Percentiles rank a stretch among this genome's conserved stretches.
phyloP scores from a whole-genome alignment of 306 rosid species.

The Coriaria nepalensis region DNA sequence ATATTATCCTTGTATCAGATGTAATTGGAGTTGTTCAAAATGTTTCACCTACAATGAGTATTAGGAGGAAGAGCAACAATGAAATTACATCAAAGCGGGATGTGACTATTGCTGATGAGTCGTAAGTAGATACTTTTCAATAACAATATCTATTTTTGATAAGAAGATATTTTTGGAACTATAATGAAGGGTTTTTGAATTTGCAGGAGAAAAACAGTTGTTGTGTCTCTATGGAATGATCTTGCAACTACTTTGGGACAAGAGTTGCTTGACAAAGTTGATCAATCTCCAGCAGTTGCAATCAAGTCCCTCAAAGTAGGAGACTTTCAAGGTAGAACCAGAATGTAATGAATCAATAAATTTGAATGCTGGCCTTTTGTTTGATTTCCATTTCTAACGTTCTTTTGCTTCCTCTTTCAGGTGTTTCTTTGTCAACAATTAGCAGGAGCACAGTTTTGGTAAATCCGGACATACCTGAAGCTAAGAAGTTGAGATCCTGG shows the following conservation, averaged over 20 bases:
- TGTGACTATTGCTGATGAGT: constrained; percentile 82
- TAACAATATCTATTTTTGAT: too few species aligned
- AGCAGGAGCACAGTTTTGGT: constrained; percentile 41
- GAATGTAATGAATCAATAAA: neutral
- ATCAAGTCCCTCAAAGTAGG: constrained; percentile 79
- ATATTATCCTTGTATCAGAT: constrained; percentile 27
- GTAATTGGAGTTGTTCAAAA: constrained; percentile 74
- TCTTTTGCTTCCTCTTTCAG: constrained; percentile 25
- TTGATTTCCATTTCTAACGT: neutral
- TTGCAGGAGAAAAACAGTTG: constrained; percentile 75
- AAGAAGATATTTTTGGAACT: neutral
- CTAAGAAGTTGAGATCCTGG: constrained; percentile 66
- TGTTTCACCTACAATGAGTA: constrained; percentile 80
- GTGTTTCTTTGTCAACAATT: constrained; percentile 72
- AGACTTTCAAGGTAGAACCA: constrained; percentile 65
- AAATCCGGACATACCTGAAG: constrained; percentile 69
- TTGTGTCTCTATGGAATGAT: constrained; percentile 83
- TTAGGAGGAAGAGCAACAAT: constrained; percentile 67
- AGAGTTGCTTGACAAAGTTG: constrained; percentile 54
- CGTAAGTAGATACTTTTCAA: constrained; percentile 25
- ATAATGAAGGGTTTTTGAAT: neutral
- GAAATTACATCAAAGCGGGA: constrained; percentile 84
- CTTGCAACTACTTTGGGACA: constrained; percentile 78
- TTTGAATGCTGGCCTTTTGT: neutral
- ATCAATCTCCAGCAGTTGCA: constrained; percentile 63